A percentile compares a stretch with the other conserved stretches of the same genome.
Evolutionary conservation across 2,329 filamentous ascomycete species (phyloP).

Genomic region (Fusarium pseudocircinatum): DNA sequence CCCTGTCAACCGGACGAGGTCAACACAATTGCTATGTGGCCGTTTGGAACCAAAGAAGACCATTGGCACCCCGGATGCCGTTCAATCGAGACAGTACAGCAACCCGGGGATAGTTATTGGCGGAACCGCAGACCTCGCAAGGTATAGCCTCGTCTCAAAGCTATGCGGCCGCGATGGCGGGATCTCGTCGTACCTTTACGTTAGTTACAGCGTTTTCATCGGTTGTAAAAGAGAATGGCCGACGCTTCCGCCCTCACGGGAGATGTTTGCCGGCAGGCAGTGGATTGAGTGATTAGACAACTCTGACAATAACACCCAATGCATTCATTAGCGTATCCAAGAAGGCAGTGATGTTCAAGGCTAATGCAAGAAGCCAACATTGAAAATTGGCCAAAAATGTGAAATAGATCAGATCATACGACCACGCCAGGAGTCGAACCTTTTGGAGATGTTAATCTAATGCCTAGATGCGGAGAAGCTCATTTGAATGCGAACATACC

Average conservation of each 20-base stretch:
- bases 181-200: neutral
- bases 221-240: neutral
- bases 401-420: slow-evolving; percentile 16
- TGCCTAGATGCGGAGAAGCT: neutral
- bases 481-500: slow-evolving; percentile 6
- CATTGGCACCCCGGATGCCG: slow-evolving; percentile 53
- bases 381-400: neutral
- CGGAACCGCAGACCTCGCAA: neutral
- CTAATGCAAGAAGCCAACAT: neutral
- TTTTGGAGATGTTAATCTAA: slow-evolving; percentile 9
- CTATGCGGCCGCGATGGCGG: neutral
- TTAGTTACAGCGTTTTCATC: neutral
- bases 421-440: slow-evolving; percentile 42
- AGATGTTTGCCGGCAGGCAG: no score
- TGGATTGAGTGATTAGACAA: neutral
- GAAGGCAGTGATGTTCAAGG: neutral
- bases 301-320: neutral
- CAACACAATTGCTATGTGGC: slow-evolving; percentile 73
- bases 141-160: neutral
- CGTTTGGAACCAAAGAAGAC: slow-evolving; percentile 63
- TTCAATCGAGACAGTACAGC: slow-evolving; percentile 40
- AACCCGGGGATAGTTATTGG: slow-evolving; percentile 39
- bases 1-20: slow-evolving; percentile 64
- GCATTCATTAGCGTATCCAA: neutral
- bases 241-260: neutral